Base-by-base conservation (phyloP, 129 eudicot genomes). In the Smallanthus sonchifolius region DNA sequence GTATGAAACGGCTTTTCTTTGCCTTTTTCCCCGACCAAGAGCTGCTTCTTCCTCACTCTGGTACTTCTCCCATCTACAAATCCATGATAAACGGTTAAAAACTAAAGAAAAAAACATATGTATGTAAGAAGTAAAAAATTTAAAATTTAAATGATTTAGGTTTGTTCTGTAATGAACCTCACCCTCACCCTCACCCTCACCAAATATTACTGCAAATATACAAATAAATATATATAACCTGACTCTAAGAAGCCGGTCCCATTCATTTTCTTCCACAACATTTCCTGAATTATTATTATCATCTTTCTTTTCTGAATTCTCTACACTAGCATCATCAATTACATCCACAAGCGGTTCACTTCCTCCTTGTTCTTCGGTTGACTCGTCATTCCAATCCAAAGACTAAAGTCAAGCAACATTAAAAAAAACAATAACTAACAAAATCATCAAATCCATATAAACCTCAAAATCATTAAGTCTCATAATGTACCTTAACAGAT, bases 21-120 rank as follows among this genome's bases (percentile, higher is more conserved):
- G 88, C 70, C 99, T 92, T 79, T 95, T 95, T 73, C 99, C 99
- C 72, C 99, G 78, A 79, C 99, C 99, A 80, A 95, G 97, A 80
- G 96, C 86, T 54, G 99, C 97, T 87, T 91, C 96, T 81, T 88
- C 99, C 77, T 95, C 97, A 69, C 51, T 86, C 70, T 91, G 96
- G 87, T 88, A 85, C n/a, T 83, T 91, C 80, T 95, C 99, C 99
- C 99, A 95, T 82, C 99, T 94, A 65, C 75, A 78, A 4, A 7
- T 51, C 61, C 80, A 66, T 56, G 3, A 63, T 39, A 8, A 57
- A 76, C n/a, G n/a, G n/a, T n/a, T n/a, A n/a, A n/a, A n/a, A n/a
- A n/a, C n/a, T n/a, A n/a, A n/a, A n/a, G n/a, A n/a, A n/a, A n/a
- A n/a, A n/a, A n/a, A n/a, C n/a, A n/a, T n/a, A n/a, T n/a, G n/a